Evolutionary conservation across 768 basidiomycete genomes (phyloP).

Genomic region (Stropharia rugosoannulata): DNA sequence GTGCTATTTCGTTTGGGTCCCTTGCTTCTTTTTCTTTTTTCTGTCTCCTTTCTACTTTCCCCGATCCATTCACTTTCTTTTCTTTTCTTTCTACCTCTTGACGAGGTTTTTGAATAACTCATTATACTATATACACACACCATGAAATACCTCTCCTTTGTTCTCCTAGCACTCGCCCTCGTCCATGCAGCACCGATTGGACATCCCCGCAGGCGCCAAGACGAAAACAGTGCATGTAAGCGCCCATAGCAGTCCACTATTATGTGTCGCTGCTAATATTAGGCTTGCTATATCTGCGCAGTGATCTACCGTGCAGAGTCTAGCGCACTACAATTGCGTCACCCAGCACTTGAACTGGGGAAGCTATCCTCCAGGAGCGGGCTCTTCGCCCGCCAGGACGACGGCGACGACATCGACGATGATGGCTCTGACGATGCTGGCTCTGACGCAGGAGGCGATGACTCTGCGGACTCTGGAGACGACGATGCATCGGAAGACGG

Average conservation of each 20-base stretch:
- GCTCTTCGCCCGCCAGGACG: constrained; percentile 19
- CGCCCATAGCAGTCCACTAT: neutral
- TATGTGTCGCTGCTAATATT: neutral
- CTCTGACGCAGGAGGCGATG: constrained; percentile 10
- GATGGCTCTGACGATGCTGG: constrained; percentile 3
- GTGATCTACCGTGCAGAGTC: neutral
- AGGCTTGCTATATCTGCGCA: neutral
- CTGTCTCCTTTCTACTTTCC: constrained; percentile 8
- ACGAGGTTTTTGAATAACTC: constrained; percentile 13
- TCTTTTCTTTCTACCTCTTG: constrained; percentile 16
- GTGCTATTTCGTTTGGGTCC: constrained; percentile 14
- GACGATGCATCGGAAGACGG: constrained; percentile 3
- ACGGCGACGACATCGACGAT: constrained; percentile 17
- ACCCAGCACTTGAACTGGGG: constrained; percentile 8
- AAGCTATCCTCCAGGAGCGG: constrained; percentile 11
- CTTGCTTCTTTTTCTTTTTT: constrained; percentile 8
- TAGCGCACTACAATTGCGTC: constrained; percentile 8
- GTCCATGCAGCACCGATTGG: constrained; percentile 15
- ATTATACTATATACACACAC: neutral
- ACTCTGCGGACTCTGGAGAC: neutral
- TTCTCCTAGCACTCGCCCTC: constrained; percentile 16
- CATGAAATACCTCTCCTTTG: constrained; percentile 16
- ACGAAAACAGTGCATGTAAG: constrained; percentile 4
- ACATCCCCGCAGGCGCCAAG: constrained; percentile 8
- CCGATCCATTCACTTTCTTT: neutral